Evolutionary conservation across 73 alveolate genomes (phyloP).

Genomic region (Breviolum minutum): DNA sequence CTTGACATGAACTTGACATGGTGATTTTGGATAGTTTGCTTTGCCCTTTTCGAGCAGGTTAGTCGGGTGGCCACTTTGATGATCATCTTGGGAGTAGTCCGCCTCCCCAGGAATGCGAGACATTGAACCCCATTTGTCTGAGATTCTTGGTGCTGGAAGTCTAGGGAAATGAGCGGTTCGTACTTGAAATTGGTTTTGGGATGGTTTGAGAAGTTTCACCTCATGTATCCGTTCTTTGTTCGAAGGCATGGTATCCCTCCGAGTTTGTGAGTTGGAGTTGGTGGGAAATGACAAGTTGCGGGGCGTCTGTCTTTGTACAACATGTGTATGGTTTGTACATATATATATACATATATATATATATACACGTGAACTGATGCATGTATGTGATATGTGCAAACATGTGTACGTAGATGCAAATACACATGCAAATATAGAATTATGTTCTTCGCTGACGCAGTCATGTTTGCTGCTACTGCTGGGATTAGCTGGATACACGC

Average conservation of each 20-base stretch:
- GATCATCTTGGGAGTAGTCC: background rate
- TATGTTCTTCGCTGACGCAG: background rate
- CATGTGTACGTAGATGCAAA: background rate
- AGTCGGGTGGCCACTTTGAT: background rate
- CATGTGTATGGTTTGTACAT: too few species aligned
- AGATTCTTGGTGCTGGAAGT: background rate
- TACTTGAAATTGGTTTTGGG: too few species aligned
- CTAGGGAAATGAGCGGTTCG: background rate
- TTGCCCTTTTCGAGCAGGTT: background rate
- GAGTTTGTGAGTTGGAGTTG: background rate
- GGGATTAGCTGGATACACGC: too few species aligned
- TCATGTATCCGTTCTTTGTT: too few species aligned
- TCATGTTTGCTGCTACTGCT: background rate
- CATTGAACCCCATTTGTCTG: conserved; percentile 38
- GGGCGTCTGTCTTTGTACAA: too few species aligned
- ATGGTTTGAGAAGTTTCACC: too few species aligned
- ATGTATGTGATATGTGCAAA: background rate
- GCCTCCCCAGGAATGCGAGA: background rate
- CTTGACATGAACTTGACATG: background rate
- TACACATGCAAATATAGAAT: background rate
- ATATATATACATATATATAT: background rate
- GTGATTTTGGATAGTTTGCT: too few species aligned
- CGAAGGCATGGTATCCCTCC: background rate
- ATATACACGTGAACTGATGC: background rate
- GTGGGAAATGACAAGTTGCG: background rate